Base-by-base conservation (phyloP, 176 grass and related monocot genomes). In the Avena insularis region DNA sequence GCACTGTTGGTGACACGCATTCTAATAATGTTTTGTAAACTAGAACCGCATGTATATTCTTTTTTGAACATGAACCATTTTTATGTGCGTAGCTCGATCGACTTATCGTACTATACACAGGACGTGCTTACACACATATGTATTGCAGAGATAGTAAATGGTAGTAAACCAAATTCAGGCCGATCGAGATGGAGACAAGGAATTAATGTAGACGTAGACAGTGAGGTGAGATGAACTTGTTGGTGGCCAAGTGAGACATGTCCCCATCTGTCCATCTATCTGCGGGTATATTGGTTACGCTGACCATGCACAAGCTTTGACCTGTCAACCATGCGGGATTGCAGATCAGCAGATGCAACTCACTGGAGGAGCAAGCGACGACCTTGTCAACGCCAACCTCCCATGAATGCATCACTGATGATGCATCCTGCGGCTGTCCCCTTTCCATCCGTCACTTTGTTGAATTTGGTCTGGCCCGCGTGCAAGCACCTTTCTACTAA, bases 351-450 rank as follows among this genome's bases (percentile, higher is more conserved):
- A 48, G 46, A 11, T 21, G 55, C 20, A 23, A 23, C 23, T 23
- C 23, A 59, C 3, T n/a, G 57, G 15, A 59, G 20, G 57, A 59
- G 19, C 19, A 9, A n/a, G 57, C 57, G 57, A 59, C 57, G 57
- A 59, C 57, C 57, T 59, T 59, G 57, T 59, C 57, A 59, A 59
- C 57, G 49, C 57, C 55, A 58, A 58, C 55, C 55, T 58, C 57
- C 57, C 20, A 20, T 20, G 19, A n/a, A 20, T 9, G 9, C 20
- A 59, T 21, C 20, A 59, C 19, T 9, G 57, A 59, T 21, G 57
- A 59, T 2, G 54, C 54, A 56, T 56, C 54, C 11, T 19, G 51
- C 54, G 16, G 54, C 54, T 56, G 57, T 8, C 8, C 19, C 57
- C 16, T 59, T 59, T 59, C 19, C 20, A 21, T 9, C 57, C 19